Percentiles rank a stretch among this genome's conserved stretches.
These are phyloP conservation scores for Suillus paluster DNA, from an alignment of 768 basidiomycete genomes.

Conservation along the genomic window DNA sequence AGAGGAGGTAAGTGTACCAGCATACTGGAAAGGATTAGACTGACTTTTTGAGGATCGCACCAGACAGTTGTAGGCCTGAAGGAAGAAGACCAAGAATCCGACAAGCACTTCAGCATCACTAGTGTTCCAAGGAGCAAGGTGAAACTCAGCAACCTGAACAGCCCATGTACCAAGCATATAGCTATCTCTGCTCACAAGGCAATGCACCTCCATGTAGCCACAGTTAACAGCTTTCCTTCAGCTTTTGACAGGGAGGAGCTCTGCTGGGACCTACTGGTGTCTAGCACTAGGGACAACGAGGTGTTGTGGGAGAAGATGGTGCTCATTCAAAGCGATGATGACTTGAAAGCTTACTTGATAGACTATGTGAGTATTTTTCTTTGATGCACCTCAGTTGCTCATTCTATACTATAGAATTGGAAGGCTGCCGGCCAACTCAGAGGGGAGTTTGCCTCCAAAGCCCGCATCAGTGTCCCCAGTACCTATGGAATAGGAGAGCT, in stretches of 20 bases:
- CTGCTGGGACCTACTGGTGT: background rate
- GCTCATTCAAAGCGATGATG: background rate
- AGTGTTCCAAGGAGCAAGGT: background rate
- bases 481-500: background rate
- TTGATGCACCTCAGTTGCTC: background rate
- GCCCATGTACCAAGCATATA: background rate
- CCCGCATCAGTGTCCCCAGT: background rate
- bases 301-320: background rate
- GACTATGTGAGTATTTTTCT: background rate
- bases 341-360: background rate
- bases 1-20: background rate
- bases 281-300: background rate
- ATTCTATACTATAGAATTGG: background rate
- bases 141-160: background rate
- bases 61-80: no score
- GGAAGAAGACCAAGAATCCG: no score
- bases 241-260: background rate
- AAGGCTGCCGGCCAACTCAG: background rate
- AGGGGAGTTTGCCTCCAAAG: conserved; percentile 1
- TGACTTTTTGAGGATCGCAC: background rate
- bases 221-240: background rate
- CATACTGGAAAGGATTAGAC: background rate
- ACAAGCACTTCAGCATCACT: background rate
- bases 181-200: background rate
- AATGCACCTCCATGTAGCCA: background rate